Base-by-base conservation (phyloP, 169 alveolate species). In the Cryptosporidium muris region DNA sequence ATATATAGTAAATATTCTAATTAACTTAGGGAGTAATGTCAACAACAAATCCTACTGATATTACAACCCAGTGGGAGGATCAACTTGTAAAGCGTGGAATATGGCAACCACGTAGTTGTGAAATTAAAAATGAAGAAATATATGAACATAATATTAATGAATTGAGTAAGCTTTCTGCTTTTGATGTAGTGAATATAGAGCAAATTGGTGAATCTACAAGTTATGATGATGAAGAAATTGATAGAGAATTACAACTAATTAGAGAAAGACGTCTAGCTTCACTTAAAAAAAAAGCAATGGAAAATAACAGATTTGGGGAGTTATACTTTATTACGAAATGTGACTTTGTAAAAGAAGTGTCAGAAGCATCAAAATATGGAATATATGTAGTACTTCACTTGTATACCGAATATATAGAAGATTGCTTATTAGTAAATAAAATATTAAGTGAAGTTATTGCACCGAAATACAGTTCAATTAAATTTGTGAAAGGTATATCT, bases 51-150 rank as follows among this genome's bases (percentile, higher is more conserved):
- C 97, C 97, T 5, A 91, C 95, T 3, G 67, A 82, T 14, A 91
- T 91, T 16, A 93, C 96, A 48, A 93, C 97, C 2, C 97, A 94
- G 66, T 94, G 97, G 97, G 97, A 94, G 81, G 95, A 92, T 63
- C 88, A 93, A 74, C 95, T 93, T 93, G 90, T 95, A 51, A 94
- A 93, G 82, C 90, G 88, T 60, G 97, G 97, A 16, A 94, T 93
- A 51, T 88, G 92, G 80, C 94, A 95, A 11, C 93, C 94, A 81
- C 81, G 92, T 4, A 93, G 89, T 52, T 67, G 49, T 54, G 93
- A 85, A 48, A 91, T 90, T 53, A 94, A 94, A 12, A 93, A 93
- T 47, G 97, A 94, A 80, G 92, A 58, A 90, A 90, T 51, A 49
- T 91, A 48, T 48, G 52, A 64, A 36, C 91, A 89, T 48, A 37